A percentile compares a stretch with the other conserved stretches of the same genome.
Evolutionary conservation across 441 rosid species (phyloP).

Genomic region (Codiaeum variegatum): DNA sequence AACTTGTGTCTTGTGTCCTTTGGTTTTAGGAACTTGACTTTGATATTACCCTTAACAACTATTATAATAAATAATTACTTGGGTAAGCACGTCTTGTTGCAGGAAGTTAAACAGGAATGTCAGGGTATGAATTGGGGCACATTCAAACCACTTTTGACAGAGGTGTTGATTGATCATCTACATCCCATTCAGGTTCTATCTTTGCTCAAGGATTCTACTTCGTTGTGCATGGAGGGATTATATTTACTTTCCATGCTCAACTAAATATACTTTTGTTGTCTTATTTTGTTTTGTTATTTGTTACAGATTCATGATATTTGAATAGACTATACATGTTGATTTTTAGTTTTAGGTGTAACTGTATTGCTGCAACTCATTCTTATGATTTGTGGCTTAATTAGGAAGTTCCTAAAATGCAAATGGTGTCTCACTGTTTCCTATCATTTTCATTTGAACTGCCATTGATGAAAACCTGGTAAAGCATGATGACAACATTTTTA

Average conservation of each 20-base stretch:
- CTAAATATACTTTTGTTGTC: not conserved
- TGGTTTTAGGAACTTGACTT: conserved; percentile 4
- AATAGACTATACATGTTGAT: not conserved
- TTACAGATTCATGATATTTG: not conserved
- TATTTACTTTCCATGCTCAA: not conserved
- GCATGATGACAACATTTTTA: no score
- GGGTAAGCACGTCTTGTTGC: conserved; percentile 16
- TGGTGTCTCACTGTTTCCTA: not conserved
- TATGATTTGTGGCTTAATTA: not conserved
- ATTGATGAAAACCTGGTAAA: not conserved
- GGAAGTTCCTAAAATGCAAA: not conserved
- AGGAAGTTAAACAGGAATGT: conserved; percentile 81
- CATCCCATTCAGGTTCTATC: conserved; percentile 80
- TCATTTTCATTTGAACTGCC: not conserved
- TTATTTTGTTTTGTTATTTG: not conserved
- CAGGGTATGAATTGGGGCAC: conserved; percentile 78
- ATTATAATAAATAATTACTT: conserved; percentile 6
- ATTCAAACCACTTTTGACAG: conserved; percentile 65
- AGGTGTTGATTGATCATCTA: conserved; percentile 76
- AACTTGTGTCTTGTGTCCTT: conserved; percentile 13
- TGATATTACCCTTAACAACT: not conserved
- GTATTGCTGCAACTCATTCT: not conserved
- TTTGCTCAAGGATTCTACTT: not conserved
- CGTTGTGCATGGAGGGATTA: not conserved
- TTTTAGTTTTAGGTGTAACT: not conserved